phyloP scores from a whole-genome alignment of 768 basidiomycete species.

The Auriculariales sp. region DNA sequence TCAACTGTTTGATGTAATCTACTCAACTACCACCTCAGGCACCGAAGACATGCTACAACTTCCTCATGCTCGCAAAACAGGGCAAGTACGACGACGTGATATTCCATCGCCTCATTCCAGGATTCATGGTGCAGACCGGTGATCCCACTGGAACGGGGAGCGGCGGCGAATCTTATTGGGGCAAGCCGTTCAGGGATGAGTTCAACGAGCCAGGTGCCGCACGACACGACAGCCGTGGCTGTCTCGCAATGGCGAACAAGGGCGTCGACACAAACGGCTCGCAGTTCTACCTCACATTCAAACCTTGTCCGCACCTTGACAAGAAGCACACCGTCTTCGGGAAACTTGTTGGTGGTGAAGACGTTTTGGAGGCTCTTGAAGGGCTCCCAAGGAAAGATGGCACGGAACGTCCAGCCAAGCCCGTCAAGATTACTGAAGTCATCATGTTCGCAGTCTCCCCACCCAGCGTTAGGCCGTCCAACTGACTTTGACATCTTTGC shows the following conservation, averaged over 20 bases:
- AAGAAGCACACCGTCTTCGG: slow-evolving; percentile 95
- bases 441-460: slow-evolving; percentile 47
- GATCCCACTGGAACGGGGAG: slow-evolving; percentile 93
- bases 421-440: slow-evolving; percentile 73
- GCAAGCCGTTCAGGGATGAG: slow-evolving; percentile 91
- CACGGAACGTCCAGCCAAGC: slow-evolving; percentile 75
- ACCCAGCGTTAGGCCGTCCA: background rate
- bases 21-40: slow-evolving; percentile 34
- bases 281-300: slow-evolving; percentile 91
- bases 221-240: slow-evolving; percentile 73
- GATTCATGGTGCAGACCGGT: slow-evolving; percentile 98
- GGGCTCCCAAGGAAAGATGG: slow-evolving; percentile 66
- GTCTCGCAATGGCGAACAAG: slow-evolving; percentile 91
- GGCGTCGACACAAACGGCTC: slow-evolving; percentile 79
- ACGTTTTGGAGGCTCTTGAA: slow-evolving; percentile 75
- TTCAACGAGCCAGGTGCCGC: slow-evolving; percentile 77
- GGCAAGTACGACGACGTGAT: slow-evolving; percentile 84
- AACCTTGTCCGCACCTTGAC: slow-evolving; percentile 68
- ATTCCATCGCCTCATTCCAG: slow-evolving; percentile 88
- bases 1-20: background rate
- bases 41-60: slow-evolving; percentile 98
- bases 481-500: background rate
- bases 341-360: slow-evolving; percentile 90
- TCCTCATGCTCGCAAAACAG: slow-evolving; percentile 78
- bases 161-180: slow-evolving; percentile 90